Evolutionary conservation across 495 filamentous ascomycete species (phyloP).

Genomic region (Schizothecium vesticola): DNA sequence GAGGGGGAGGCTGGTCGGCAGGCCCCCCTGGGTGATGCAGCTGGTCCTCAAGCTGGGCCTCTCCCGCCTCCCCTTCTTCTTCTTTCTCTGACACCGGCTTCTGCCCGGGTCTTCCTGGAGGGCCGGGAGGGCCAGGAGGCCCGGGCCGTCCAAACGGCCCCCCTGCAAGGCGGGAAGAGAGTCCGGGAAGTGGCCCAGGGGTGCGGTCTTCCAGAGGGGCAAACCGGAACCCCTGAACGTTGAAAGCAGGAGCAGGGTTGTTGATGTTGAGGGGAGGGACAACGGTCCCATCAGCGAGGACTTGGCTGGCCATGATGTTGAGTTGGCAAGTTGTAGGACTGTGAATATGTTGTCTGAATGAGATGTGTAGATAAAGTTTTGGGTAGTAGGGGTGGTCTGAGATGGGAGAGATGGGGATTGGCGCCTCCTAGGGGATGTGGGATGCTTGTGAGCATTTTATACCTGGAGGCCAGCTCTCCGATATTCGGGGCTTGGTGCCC

Average conservation of each 20-base stretch:
- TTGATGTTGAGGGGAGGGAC: constrained; percentile 9
- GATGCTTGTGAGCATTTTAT: neutral
- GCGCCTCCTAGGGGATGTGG: neutral
- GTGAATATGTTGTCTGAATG: neutral
- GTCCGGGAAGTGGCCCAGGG: neutral
- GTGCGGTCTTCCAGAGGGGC: neutral
- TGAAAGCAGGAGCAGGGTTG: constrained; percentile 4
- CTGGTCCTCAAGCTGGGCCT: neutral
- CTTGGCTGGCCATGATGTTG: constrained; percentile 6
- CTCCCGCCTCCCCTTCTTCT: neutral
- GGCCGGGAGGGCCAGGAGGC: neutral
- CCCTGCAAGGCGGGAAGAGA: neutral
- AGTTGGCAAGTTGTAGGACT: neutral
- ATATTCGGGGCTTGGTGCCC: neutral
- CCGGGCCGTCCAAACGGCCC: neutral
- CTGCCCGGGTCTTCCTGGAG: neutral
- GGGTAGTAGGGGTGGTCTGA: neutral
- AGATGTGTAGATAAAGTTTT: neutral
- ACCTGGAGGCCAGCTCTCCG: neutral
- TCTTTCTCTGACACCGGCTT: neutral
- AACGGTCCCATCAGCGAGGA: constrained; percentile 3
- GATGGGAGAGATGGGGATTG: neutral
- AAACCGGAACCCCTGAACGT: constrained; percentile 1
- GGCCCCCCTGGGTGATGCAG: neutral
- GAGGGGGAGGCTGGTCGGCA: neutral